Evolutionary conservation across 2,329 filamentous ascomycete species (phyloP).

Genomic region (Aureobasidium sp.): DNA sequence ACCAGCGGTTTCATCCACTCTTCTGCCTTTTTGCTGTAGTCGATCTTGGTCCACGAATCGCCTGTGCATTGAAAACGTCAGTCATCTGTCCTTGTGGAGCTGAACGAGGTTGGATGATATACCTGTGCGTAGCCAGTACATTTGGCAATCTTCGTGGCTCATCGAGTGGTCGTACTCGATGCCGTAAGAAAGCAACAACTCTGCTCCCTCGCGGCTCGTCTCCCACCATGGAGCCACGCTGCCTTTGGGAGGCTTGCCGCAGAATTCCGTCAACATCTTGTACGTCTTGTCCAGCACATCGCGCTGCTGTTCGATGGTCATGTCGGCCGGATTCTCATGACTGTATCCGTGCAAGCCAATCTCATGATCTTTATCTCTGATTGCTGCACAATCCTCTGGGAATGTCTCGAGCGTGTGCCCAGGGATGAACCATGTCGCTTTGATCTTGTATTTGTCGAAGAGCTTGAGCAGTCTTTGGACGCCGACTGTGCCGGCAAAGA

Average conservation of each 20-base stretch:
- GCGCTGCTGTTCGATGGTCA: slow-evolving; percentile 63
- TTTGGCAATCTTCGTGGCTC: slow-evolving; percentile 50
- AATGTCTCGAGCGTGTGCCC: slow-evolving; percentile 55
- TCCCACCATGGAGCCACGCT: slow-evolving; percentile 67
- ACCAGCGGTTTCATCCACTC: slow-evolving; percentile 58
- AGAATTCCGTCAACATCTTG: slow-evolving; percentile 57
- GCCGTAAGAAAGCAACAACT: slow-evolving; percentile 54
- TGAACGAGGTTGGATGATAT: too few species aligned
- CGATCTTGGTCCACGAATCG: slow-evolving; percentile 58
- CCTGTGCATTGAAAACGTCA: slow-evolving; percentile 26
- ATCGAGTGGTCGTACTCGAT: slow-evolving; percentile 62
- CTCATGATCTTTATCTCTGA: slow-evolving; percentile 55
- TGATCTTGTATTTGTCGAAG: slow-evolving; percentile 62
- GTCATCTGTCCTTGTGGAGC: background rate
- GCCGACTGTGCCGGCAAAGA: slow-evolving; percentile 59
- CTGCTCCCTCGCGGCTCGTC: slow-evolving; percentile 55
- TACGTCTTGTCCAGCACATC: slow-evolving; percentile 67
- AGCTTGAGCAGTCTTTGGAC: slow-evolving; percentile 57
- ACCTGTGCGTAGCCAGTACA: too few species aligned
- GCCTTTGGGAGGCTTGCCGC: slow-evolving; percentile 59
- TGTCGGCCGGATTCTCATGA: slow-evolving; percentile 62
- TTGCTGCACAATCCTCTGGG: slow-evolving; percentile 51
- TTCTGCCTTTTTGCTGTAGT: slow-evolving; percentile 51
- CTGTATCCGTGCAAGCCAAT: slow-evolving; percentile 58
- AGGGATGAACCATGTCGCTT: slow-evolving; percentile 55